phyloP scores from a whole-genome alignment of 306 rosid genomes.

The Casuarina equisetifolia region DNA sequence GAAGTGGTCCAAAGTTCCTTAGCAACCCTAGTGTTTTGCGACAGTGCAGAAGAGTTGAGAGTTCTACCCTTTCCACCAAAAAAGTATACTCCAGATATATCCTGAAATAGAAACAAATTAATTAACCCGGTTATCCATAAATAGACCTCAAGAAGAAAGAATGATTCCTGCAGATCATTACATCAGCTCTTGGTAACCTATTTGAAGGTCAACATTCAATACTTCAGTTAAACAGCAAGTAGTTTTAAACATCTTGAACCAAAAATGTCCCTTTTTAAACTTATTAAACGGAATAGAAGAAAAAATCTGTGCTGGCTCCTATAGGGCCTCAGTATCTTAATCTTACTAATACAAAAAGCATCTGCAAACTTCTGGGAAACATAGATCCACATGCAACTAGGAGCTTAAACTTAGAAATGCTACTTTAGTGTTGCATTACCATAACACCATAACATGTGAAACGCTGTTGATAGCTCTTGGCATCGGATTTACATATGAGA shows the following conservation, averaged over 20 bases:
- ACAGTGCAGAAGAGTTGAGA: conserved; percentile 54
- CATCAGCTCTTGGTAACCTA: neutral
- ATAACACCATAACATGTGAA: conserved; percentile 1
- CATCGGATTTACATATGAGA: neutral
- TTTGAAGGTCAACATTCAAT: neutral
- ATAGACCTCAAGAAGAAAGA: neutral
- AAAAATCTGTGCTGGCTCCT: neutral
- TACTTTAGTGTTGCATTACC: neutral
- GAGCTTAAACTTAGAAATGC: neutral
- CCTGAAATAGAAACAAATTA: conserved; percentile 43
- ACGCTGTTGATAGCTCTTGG: neutral
- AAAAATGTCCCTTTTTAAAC: neutral
- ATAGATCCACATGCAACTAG: neutral
- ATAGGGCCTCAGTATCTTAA: neutral
- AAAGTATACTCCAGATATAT: conserved; percentile 67
- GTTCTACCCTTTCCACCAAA: conserved; percentile 77
- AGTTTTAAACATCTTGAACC: neutral
- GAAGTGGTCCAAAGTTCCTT: conserved; percentile 76
- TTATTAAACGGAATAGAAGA: neutral
- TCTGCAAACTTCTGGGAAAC: neutral
- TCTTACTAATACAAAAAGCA: neutral
- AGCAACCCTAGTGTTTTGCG: conserved; percentile 53
- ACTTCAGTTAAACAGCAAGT: neutral
- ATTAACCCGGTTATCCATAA: neutral
- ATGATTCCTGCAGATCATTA: neutral